Evolutionary conservation across 2,329 filamentous ascomycete species (phyloP).

Genomic region (Chaetomiaceae sp.): DNA sequence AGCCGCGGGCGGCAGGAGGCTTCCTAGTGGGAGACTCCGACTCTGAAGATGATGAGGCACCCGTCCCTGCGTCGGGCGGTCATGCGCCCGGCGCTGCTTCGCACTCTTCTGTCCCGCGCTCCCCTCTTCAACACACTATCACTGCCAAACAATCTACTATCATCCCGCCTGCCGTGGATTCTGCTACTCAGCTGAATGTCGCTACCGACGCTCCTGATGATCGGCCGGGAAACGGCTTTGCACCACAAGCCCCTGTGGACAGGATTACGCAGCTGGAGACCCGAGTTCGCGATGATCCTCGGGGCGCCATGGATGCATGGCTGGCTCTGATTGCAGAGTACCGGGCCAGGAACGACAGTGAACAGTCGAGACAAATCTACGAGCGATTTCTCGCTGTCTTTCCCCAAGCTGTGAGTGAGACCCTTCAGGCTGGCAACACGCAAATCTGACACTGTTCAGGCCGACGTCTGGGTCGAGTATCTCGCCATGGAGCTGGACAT

Average conservation of each 20-base stretch:
- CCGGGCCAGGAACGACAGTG: constrained; percentile 71
- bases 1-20: constrained; percentile 55
- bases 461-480: constrained; percentile 85
- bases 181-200: constrained; percentile 24
- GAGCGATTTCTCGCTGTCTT: constrained; percentile 84
- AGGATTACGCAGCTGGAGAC: constrained; percentile 77
- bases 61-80: constrained; percentile 24
- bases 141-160: constrained; percentile 26
- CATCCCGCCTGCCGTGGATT: constrained; percentile 30
- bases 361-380: constrained; percentile 73
- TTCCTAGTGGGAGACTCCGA: constrained; percentile 57
- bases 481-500: constrained; percentile 83
- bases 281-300: constrained; percentile 84
- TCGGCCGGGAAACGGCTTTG: constrained; percentile 13
- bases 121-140: constrained; percentile 20
- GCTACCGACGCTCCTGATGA: constrained; percentile 14
- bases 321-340: constrained; percentile 79
- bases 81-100: constrained; percentile 11
- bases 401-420: constrained; percentile 73
- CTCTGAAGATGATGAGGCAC: constrained; percentile 42
- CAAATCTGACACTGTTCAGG: constrained; percentile 50
- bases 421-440: not conserved
- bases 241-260: constrained; percentile 51
- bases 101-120: constrained; percentile 16
- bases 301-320: constrained; percentile 91